phyloP scores from a whole-genome alignment of 2,329 filamentous ascomycete species.

The Neopestalotiopsis sp. region DNA sequence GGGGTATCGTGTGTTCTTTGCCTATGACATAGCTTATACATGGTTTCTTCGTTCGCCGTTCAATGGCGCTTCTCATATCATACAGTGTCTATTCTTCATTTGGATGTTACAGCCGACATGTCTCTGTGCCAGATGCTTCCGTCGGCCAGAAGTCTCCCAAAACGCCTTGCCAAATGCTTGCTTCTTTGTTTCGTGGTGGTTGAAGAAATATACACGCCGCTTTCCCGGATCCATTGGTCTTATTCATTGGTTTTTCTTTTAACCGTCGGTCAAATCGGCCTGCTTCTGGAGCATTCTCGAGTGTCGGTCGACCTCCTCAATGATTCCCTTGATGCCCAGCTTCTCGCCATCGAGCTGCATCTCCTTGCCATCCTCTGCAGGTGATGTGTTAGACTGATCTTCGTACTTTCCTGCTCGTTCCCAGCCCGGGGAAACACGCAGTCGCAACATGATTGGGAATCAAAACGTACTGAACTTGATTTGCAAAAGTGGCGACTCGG shows the following conservation, averaged over 20 bases:
- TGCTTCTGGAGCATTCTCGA: slow-evolving; percentile 82
- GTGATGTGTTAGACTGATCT: slow-evolving; percentile 21
- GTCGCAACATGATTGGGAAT: slow-evolving; percentile 17
- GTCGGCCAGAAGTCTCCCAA: not conserved
- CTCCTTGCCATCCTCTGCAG: slow-evolving; percentile 87
- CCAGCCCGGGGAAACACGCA: not conserved
- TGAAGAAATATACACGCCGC: not conserved
- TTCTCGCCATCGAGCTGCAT: slow-evolving; percentile 82
- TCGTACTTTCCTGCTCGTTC: not conserved
- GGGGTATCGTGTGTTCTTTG: not conserved
- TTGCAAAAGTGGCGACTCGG: slow-evolving; percentile 70
- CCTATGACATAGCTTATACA: not conserved
- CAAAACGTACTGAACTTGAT: slow-evolving; percentile 82
- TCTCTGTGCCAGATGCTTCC: not conserved
- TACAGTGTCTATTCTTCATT: not conserved
- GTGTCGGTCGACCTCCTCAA: slow-evolving; percentile 90
- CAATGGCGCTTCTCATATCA: not conserved
- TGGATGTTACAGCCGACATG: not conserved
- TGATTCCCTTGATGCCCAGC: slow-evolving; percentile 82
- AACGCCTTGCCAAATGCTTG: not conserved
- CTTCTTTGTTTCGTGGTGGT: not conserved
- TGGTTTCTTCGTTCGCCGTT: not conserved
- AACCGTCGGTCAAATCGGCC: slow-evolving; percentile 71
- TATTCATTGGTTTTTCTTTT: not conserved
- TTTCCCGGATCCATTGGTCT: not conserved